These are phyloP conservation scores for Xenoacremonium recifei DNA, from an alignment of 2,329 filamentous ascomycete species.

Conservation along the genomic window DNA sequence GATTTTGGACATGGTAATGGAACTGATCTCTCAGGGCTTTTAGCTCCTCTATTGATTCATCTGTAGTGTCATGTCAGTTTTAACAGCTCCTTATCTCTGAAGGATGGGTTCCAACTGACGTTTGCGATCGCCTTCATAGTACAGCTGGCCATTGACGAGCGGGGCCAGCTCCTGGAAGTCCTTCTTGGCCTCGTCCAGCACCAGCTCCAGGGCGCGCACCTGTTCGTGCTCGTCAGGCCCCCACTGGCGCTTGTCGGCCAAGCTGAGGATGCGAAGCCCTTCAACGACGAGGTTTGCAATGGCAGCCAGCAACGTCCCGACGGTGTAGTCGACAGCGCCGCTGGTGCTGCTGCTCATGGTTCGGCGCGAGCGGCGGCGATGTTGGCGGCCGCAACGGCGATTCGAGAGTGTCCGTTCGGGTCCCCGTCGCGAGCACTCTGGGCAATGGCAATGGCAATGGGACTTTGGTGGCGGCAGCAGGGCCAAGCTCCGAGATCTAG, in stretches of 20 bases:
- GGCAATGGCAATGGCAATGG: too few relatives aligned
- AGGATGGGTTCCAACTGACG: conserved; percentile 40
- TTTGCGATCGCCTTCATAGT: conserved; percentile 57
- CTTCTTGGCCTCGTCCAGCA: conserved; percentile 58
- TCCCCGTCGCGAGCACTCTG: too few relatives aligned
- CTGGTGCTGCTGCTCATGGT: conserved; percentile 41
- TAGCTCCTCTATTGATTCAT: conserved; percentile 52
- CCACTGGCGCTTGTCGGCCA: conserved; percentile 59
- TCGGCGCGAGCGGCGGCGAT: conserved; percentile 17
- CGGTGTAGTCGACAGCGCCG: too few relatives aligned
- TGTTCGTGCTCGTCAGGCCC: conserved; percentile 60
- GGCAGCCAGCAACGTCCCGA: conserved; percentile 57
- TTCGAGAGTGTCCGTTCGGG: too few relatives aligned
- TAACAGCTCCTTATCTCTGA: conserved; percentile 13
- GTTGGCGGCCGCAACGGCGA: too few relatives aligned
- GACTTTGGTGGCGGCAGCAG: too few relatives aligned
- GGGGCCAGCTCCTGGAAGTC: conserved; percentile 59
- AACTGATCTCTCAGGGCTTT: conserved; percentile 44
- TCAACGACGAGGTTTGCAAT: conserved; percentile 55
- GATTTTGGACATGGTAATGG: conserved; percentile 45
- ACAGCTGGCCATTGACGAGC: conserved; percentile 54
- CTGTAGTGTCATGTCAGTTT: too few relatives aligned
- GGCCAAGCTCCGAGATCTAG: too few relatives aligned
- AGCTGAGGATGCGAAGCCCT: conserved; percentile 51
- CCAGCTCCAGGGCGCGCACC: conserved; percentile 50